Evolutionary conservation across 352 stramenopile genomes (phyloP), one percentile per base, ranked within the genome.

Genomic region (Globisporangium parvum): DNA sequence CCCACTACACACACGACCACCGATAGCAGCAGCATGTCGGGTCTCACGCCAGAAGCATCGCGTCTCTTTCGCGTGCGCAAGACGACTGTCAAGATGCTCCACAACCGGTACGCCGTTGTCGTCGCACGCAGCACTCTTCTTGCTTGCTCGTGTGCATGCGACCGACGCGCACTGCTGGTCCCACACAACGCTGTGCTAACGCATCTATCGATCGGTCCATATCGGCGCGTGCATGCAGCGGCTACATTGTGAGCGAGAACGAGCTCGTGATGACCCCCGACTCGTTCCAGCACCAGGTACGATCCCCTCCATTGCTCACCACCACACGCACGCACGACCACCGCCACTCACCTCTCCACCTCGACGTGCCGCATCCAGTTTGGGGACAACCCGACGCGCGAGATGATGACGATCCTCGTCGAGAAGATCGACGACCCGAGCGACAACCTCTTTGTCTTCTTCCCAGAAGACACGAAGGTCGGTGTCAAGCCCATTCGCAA

Each of bases 361-460:
- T 44, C 14, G 20, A 1, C 12, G 6, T 12, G 6, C 20, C 6
- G 23, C 20, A 6, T n/a, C n/a, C 24, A 93, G 62, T 96, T 95
- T 60, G 87, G 95, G 21, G 91, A 98, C 59, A 95, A 96, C 68
- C 95, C 95, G 53, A 96, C 83, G 57, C 82, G 96, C 37, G 92
- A 98, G 63, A 92, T 95, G 64, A 92, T 99, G 81, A 98, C 95
- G 37, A 98, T 98, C 69, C 77, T 98, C 40, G 96, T 91, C 26
- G 85, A 94, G 62, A 94, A 94, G 60, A 91, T 94, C 51, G 85
- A 94, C 70, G 93, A 98, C 65, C 82, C 90, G 26, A 92, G 80
- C 58, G 93, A 98, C 70, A 91, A 96, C 71, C 82, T 99, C 51
- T 99, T 99, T 67, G 96, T 99, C 3, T 99, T 99, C 70, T 99